Evolutionary conservation across 2,329 filamentous ascomycete genomes (phyloP).

Genomic region (Fusarium pilosicola): DNA sequence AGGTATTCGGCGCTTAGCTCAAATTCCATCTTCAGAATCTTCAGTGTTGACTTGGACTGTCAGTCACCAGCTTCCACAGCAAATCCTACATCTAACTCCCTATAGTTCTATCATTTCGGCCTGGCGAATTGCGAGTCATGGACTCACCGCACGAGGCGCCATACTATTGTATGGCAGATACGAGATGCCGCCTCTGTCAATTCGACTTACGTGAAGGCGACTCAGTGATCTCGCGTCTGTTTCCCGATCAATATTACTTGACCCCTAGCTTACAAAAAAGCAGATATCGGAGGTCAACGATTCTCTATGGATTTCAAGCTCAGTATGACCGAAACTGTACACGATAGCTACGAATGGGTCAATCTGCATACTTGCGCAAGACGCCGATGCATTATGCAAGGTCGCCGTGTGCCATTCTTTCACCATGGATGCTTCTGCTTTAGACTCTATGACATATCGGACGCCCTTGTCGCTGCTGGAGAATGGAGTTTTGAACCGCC

Average conservation of each 20-base stretch:
- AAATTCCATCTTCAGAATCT: not conserved
- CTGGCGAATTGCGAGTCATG: not conserved
- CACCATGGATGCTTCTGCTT: not conserved
- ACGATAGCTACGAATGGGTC: not conserved
- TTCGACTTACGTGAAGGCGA: not conserved
- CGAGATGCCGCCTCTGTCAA: not conserved
- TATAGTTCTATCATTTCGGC: not conserved
- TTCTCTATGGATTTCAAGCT: not conserved
- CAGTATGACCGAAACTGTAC: not conserved
- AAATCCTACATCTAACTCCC: too few species aligned
- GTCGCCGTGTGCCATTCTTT: not conserved
- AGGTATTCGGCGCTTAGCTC: not conserved
- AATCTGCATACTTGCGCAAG: not conserved
- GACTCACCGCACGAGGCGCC: not conserved
- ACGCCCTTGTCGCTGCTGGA: not conserved
- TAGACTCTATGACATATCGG: not conserved
- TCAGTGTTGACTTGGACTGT: fast-evolving
- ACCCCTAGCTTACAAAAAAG: not conserved
- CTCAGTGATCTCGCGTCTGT: not conserved
- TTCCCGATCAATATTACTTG: not conserved
- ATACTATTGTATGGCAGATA: not conserved
- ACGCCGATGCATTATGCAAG: not conserved
- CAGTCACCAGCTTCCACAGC: too few species aligned
- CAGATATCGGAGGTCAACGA: not conserved
- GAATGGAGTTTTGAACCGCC: not conserved